Evolutionary conservation across 2,329 filamentous ascomycete species (phyloP).

Genomic region (Venturia oleaginea): DNA sequence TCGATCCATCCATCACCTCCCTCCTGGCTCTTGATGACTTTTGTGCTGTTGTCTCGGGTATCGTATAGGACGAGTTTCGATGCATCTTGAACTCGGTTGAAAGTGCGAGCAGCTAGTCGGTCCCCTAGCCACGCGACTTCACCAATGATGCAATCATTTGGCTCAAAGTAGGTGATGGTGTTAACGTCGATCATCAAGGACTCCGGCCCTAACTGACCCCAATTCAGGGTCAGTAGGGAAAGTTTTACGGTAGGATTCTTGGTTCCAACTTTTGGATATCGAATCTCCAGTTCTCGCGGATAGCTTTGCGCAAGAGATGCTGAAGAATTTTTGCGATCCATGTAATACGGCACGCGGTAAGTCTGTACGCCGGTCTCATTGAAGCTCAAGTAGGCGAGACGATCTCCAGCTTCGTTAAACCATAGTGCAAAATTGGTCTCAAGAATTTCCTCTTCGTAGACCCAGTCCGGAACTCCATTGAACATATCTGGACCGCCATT

Average conservation of each 20-base stretch:
- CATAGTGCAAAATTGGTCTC: slow-evolving; percentile 43
- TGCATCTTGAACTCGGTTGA: slow-evolving; percentile 58
- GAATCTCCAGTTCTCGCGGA: slow-evolving; percentile 51
- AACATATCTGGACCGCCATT: slow-evolving; percentile 55
- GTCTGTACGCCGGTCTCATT: slow-evolving; percentile 60
- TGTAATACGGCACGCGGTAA: slow-evolving; percentile 58
- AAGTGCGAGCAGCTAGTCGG: slow-evolving; percentile 53
- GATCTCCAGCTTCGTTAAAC: slow-evolving; percentile 49
- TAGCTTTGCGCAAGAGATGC: slow-evolving; percentile 46
- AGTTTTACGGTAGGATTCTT: slow-evolving; percentile 58
- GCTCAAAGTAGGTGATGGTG: slow-evolving; percentile 41
- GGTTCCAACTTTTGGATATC: slow-evolving; percentile 61
- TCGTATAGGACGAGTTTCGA: slow-evolving; percentile 55
- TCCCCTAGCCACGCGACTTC: slow-evolving; percentile 61
- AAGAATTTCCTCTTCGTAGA: slow-evolving; percentile 52
- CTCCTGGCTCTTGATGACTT: slow-evolving; percentile 46
- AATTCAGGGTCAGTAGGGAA: slow-evolving; percentile 46
- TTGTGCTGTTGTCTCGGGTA: slow-evolving; percentile 37
- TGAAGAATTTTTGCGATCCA: slow-evolving; percentile 41
- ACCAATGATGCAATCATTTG: slow-evolving; percentile 55
- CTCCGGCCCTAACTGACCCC: slow-evolving; percentile 1
- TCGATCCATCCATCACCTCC: slow-evolving; percentile 55
- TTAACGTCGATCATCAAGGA: neutral
- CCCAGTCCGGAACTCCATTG: slow-evolving; percentile 57
- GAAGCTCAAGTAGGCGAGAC: slow-evolving; percentile 47